Conservation (phyloP, 345 rosid genomes). For the Carallia pectinifolia region DNA sequence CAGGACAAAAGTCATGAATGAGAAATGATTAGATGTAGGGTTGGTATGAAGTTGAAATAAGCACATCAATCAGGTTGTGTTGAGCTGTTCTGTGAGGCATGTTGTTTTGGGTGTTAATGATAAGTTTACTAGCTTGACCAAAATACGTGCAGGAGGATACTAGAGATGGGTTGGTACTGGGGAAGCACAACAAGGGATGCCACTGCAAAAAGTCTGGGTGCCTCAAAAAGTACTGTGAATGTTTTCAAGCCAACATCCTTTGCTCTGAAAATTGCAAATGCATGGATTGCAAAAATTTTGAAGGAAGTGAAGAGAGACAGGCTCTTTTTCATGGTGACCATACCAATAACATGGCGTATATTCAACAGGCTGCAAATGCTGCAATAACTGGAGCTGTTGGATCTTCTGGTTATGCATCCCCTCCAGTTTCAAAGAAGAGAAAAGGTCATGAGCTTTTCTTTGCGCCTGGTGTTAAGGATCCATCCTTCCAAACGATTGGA, state of each 20-base stretch:
- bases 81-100: background rate
- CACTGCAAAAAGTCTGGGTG: conserved; percentile 99
- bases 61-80: background rate
- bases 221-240: conserved; percentile 97
- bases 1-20: background rate
- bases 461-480: conserved; percentile 59
- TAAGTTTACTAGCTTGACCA: conserved; percentile 4
- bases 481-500: conserved; percentile 53
- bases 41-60: background rate
- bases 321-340: conserved; percentile 91
- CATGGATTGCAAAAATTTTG: conserved; percentile 95
- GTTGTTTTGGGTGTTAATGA: conserved; percentile 1
- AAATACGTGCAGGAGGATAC: conserved; percentile 63
- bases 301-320: conserved; percentile 96
- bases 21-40: background rate
- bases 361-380: conserved; percentile 99
- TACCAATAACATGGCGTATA: conserved; percentile 74
- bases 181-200: conserved; percentile 98
- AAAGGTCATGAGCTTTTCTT: conserved; percentile 78
- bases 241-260: conserved; percentile 95
- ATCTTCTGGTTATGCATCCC: conserved; percentile 82
- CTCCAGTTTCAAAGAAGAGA: conserved; percentile 73
- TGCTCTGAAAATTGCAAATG: conserved; percentile 98
- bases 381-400: conserved; percentile 98
- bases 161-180: conserved; percentile 67